phyloP scores from a whole-genome alignment of 805 yeast species.

The Ogataea trehaloabstinens region DNA sequence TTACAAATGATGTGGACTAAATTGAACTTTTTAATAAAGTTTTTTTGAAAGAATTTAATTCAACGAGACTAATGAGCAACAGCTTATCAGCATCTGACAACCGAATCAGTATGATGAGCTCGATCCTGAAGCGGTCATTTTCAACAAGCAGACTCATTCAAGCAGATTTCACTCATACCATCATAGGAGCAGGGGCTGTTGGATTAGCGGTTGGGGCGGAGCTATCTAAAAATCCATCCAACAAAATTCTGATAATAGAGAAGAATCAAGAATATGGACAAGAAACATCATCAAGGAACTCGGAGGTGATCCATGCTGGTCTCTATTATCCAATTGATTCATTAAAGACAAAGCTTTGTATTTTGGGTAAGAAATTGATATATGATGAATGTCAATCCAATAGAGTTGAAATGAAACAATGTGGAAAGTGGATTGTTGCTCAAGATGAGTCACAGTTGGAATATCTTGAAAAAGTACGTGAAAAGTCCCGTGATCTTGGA shows the following conservation, averaged over 20 bases:
- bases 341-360: slow-evolving; percentile 67
- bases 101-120: too few species aligned
- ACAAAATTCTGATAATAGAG: slow-evolving; percentile 66
- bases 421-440: slow-evolving; percentile 90
- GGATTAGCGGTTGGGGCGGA: slow-evolving; percentile 82
- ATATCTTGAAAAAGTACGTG: slow-evolving; percentile 52
- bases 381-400: slow-evolving; percentile 46
- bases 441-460: slow-evolving; percentile 64
- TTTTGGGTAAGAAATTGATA: slow-evolving; percentile 69
- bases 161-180: slow-evolving; percentile 17
- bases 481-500: slow-evolving; percentile 47
- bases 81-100: too few species aligned
- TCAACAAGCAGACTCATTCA: not conserved
- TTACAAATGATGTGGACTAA: too few species aligned
- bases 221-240: slow-evolving; percentile 41
- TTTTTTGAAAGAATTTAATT: too few species aligned
- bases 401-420: slow-evolving; percentile 57
- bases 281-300: slow-evolving; percentile 86
- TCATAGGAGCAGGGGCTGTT: slow-evolving; percentile 83
- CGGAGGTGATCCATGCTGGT: slow-evolving; percentile 93
- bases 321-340: slow-evolving; percentile 71
- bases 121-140: slow-evolving; percentile 1
- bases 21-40: too few species aligned
- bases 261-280: slow-evolving; percentile 63
- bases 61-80: too few species aligned